Evolutionary conservation across 192 early-diverging fungal genomes (phyloP).

Genomic region (Coemansia sp.): DNA sequence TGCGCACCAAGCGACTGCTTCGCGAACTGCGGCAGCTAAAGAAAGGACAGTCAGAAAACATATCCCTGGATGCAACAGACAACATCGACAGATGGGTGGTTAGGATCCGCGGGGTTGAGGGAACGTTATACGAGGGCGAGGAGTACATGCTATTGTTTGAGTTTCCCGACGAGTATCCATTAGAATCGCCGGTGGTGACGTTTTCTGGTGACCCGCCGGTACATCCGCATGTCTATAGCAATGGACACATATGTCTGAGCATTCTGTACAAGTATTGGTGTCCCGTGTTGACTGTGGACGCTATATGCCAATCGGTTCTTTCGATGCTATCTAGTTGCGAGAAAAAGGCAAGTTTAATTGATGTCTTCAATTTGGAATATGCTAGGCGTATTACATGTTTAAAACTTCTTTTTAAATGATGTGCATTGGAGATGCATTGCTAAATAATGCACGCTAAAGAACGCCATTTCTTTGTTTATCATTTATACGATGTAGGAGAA

Average conservation of each 20-base stretch:
- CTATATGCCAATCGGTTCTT: slow-evolving; percentile 84
- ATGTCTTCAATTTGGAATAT: no score
- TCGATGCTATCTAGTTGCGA: slow-evolving; percentile 91
- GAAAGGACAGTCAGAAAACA: slow-evolving; percentile 13
- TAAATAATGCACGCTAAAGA: background rate
- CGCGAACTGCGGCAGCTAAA: slow-evolving; percentile 49
- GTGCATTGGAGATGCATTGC: background rate
- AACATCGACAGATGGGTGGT: slow-evolving; percentile 65
- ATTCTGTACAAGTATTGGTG: slow-evolving; percentile 94
- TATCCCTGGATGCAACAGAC: slow-evolving; percentile 35
- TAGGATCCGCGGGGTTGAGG: slow-evolving; percentile 61
- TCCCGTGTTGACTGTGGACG: slow-evolving; percentile 86
- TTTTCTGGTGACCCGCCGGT: slow-evolving; percentile 65
- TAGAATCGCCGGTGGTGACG: slow-evolving; percentile 72
- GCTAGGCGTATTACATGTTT: no score
- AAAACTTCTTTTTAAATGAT: no score
- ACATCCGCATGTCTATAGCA: slow-evolving; percentile 83
- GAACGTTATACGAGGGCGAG: slow-evolving; percentile 65
- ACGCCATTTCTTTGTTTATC: background rate
- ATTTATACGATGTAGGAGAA: slow-evolving; percentile 19
- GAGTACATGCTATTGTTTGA: slow-evolving; percentile 63
- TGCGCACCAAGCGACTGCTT: slow-evolving; percentile 44
- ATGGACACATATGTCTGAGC: slow-evolving; percentile 97
- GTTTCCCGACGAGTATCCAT: slow-evolving; percentile 71
- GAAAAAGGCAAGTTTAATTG: slow-evolving; percentile 59